phyloP scores from a whole-genome alignment of 1,284 basidiomycete genomes.

The Laetiporus sulphureus region DNA sequence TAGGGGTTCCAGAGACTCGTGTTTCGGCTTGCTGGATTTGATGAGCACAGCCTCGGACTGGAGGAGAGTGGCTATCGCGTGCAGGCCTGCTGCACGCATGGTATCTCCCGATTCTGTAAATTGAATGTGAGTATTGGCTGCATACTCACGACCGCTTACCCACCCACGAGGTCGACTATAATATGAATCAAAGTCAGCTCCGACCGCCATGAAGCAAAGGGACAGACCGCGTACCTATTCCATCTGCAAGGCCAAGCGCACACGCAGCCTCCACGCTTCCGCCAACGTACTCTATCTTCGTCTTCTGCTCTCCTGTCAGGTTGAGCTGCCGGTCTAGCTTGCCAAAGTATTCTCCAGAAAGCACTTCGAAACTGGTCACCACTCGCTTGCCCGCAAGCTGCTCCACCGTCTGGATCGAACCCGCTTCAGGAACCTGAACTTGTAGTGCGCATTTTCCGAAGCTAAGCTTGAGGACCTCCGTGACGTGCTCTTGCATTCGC shows the following conservation, averaged over 20 bases:
- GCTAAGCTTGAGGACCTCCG: constrained; percentile 79
- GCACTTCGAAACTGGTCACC: constrained; percentile 90
- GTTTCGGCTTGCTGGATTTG: constrained; percentile 66
- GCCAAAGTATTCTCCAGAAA: constrained; percentile 78
- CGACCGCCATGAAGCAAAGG: not conserved
- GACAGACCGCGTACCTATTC: constrained; percentile 66
- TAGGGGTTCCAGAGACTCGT: constrained; percentile 62
- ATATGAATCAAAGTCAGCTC: constrained; percentile 5
- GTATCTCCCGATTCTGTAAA: constrained; percentile 93
- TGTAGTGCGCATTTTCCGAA: constrained; percentile 96
- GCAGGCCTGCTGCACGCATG: constrained; percentile 96
- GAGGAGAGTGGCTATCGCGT: constrained; percentile 87
- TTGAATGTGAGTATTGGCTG: not conserved
- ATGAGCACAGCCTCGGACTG: constrained; percentile 93
- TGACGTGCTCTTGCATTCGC: constrained; percentile 69
- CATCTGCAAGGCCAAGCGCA: constrained; percentile 93
- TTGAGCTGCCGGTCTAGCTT: constrained; percentile 60
- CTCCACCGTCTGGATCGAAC: constrained; percentile 65
- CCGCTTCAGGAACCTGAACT: constrained; percentile 87
- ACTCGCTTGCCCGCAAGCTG: constrained; percentile 87
- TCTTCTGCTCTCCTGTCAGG: constrained; percentile 45
- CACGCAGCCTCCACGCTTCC: constrained; percentile 99
- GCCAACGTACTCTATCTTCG: constrained; percentile 92
- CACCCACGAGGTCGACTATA: constrained; percentile 86
- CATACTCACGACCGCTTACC: constrained; percentile 20